Evolutionary conservation across 306 rosid genomes (phyloP), one percentile per base, ranked within the genome.

Genomic region (Citrullus mucosospermus): DNA sequence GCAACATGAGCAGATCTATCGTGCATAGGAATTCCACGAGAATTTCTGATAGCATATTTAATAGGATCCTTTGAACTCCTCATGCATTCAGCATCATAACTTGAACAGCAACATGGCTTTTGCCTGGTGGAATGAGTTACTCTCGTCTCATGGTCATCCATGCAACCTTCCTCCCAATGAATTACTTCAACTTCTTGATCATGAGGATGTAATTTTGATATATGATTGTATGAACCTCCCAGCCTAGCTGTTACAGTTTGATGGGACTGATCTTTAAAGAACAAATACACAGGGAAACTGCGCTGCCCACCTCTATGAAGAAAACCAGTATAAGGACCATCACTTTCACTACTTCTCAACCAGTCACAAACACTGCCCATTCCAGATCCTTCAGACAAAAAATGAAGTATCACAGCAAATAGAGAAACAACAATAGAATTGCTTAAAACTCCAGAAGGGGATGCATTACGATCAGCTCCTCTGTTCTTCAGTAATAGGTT

Each of bases 101-200:
- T 84, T 78, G 97, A 92, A 81, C 99, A 95, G 78, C 99, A 95
- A 84, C 99, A 92, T 11, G 99, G 99, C 85, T 92, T 91, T 85
- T 88, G 89, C 69, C 87, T 82, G 60, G 90, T 88, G 80, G 88
- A 85, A 90, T 95, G 99, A 78, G 97, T 91, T 58, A 89, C 90
- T 86, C 89, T 87, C 38, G 81, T 89, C 86, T 90, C 93, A 81
- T 88, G 90, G 59, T 86, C 87, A 83, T 92, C 99, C 97, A 92
- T 89, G 85, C 96, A 87, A 59, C 99, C 99, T 86, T 95, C 99
- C 68, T 91, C 97, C 97, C 97, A 95, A 61, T 75, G 88, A 79
- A 92, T 88, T 61, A 88, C 88, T 84, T 95, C 93, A 51, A 75
- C 83, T 82, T 86, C 97, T 83, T 84, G 84, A 81, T 87, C 71